These are phyloP conservation scores for Russula brevipes DNA, from an alignment of 768 basidiomycete genomes.

Conservation along the genomic window DNA sequence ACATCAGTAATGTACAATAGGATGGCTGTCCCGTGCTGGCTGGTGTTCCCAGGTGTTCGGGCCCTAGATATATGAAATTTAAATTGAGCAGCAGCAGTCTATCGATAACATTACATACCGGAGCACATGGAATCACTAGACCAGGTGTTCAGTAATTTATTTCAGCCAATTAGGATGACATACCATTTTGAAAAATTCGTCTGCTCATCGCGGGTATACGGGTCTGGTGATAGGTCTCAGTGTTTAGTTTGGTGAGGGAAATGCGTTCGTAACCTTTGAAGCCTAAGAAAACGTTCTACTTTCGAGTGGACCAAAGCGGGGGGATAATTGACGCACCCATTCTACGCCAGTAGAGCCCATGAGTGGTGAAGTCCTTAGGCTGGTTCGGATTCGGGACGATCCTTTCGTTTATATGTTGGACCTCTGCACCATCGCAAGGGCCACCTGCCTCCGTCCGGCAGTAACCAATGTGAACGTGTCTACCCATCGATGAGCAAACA, in stretches of 20 bases:
- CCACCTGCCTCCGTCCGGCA: constrained; percentile 40
- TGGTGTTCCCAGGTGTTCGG: constrained; percentile 40
- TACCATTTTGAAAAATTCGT: constrained; percentile 51
- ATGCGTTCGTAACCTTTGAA: constrained; percentile 43
- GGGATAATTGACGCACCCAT: constrained; percentile 38
- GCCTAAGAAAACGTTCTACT: constrained; percentile 31
- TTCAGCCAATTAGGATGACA: constrained; percentile 11
- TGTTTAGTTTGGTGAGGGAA: neutral
- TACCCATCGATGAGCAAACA: constrained; percentile 48
- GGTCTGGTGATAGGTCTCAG: constrained; percentile 36
- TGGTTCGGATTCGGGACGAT: constrained; percentile 44
- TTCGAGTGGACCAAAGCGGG: constrained; percentile 8
- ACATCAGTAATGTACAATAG: constrained; percentile 49
- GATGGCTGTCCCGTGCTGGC: constrained; percentile 42
- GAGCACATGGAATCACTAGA: constrained; percentile 47
- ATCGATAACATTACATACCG: constrained; percentile 31
- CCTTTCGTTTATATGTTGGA: constrained; percentile 41
- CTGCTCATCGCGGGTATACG: constrained; percentile 54
- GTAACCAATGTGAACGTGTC: constrained; percentile 55
- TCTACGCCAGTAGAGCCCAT: constrained; percentile 51
- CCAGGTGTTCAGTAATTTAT: neutral
- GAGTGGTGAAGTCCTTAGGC: constrained; percentile 51
- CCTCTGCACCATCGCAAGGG: constrained; percentile 40
- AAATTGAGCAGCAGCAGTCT: neutral
- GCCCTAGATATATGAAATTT: constrained; percentile 33